A percentile compares a stretch with the other conserved stretches of the same genome.
Evolutionary conservation across 805 yeast genomes (phyloP).

Genomic region (Yarrowia sp.): DNA sequence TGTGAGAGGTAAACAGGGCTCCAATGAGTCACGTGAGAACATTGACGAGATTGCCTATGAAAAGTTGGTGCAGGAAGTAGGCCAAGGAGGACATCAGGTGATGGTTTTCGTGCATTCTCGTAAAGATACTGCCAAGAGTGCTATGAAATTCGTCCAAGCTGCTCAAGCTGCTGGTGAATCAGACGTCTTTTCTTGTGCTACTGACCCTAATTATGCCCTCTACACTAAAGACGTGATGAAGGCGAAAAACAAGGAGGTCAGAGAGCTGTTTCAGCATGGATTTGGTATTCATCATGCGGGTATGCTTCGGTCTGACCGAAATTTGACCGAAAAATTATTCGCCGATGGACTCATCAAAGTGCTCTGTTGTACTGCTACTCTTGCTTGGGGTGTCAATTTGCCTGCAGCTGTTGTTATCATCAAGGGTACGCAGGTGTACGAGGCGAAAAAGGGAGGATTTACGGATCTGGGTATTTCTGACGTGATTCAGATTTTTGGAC

Average conservation of each 20-base stretch:
- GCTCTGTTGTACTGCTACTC: slow-evolving; percentile 91
- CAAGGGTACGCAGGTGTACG: slow-evolving; percentile 95
- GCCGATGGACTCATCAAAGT: slow-evolving; percentile 82
- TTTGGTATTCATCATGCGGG: slow-evolving; percentile 98
- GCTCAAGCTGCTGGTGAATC: slow-evolving; percentile 62
- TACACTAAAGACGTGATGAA: slow-evolving; percentile 60
- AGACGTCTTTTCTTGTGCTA: slow-evolving; percentile 57
- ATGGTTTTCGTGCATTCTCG: slow-evolving; percentile 97
- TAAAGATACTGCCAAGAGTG: slow-evolving; percentile 85
- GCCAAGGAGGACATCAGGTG: slow-evolving; percentile 69
- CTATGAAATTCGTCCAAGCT: slow-evolving; percentile 65
- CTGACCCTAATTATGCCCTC: slow-evolving; percentile 38
- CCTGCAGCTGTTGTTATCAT: slow-evolving; percentile 98
- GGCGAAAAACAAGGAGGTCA: slow-evolving; percentile 72
- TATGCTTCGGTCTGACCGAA: slow-evolving; percentile 86
- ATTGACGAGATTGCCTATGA: slow-evolving; percentile 75
- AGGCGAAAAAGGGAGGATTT: slow-evolving; percentile 91
- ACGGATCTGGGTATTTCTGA: slow-evolving; percentile 93
- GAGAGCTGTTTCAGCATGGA: slow-evolving; percentile 76
- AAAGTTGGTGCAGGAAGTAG: slow-evolving; percentile 64
- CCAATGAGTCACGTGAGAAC: slow-evolving; percentile 63
- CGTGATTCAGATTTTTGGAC: slow-evolving; percentile 95
- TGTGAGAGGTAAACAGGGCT: slow-evolving; percentile 80
- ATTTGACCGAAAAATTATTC: slow-evolving; percentile 84
- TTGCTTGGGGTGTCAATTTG: slow-evolving; percentile 99